A percentile compares a stretch with the other conserved stretches of the same genome.
These are phyloP conservation scores for Polyrhizophydium stewartii DNA, from an alignment of 371 early-diverging fungal genomes.

Conservation along the genomic window DNA sequence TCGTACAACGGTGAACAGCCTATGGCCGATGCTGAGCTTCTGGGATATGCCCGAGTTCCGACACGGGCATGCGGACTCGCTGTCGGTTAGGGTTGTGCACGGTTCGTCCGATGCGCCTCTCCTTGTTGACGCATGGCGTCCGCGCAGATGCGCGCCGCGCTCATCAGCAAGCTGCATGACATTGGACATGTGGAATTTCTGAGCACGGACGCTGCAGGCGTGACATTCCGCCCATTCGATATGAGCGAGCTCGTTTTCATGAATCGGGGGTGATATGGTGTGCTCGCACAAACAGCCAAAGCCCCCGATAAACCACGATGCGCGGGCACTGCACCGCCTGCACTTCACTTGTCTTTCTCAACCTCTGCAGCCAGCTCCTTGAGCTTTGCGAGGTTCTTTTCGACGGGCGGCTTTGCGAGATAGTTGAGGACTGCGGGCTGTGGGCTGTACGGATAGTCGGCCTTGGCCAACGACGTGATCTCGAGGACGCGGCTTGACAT, in stretches of 20 bases:
- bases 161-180: slow-evolving; percentile 5
- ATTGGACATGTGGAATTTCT: slow-evolving; percentile 2
- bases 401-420: slow-evolving; percentile 42
- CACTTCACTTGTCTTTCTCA: slow-evolving; percentile 13
- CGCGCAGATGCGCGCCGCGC: not conserved
- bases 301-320: too few species aligned
- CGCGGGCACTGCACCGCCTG: too few species aligned
- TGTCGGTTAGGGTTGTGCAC: too few species aligned
- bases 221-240: not conserved
- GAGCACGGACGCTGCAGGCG: not conserved
- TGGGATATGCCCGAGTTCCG: not conserved
- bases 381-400: slow-evolving; percentile 35
- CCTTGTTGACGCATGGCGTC: too few species aligned
- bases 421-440: slow-evolving; percentile 43
- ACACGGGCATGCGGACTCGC: too few species aligned
- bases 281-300: too few species aligned
- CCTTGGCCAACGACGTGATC: slow-evolving; percentile 25
- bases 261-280: too few species aligned
- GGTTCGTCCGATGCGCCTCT: too few species aligned
- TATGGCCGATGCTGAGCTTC: slow-evolving; percentile 1
- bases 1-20: not conserved
- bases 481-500: slow-evolving; percentile 48
- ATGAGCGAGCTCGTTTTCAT: slow-evolving; percentile 5
- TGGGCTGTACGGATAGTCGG: slow-evolving; percentile 27
- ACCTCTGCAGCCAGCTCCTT: slow-evolving; percentile 42